Evolutionary conservation across 495 filamentous ascomycete genomes (phyloP), one percentile per base, ranked within the genome.

Genomic region (Aspergillus olivimuriae): DNA sequence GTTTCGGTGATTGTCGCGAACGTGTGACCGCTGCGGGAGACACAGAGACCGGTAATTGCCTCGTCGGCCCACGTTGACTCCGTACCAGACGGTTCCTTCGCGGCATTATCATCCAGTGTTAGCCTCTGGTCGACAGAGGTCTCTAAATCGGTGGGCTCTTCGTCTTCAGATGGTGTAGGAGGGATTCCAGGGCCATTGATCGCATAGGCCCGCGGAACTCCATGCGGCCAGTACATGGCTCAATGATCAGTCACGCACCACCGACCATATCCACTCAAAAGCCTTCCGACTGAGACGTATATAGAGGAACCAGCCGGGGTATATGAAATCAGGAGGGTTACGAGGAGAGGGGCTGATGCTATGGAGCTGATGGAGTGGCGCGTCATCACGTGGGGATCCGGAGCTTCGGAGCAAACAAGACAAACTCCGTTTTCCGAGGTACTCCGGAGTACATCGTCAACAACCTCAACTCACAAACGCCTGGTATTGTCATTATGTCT

Each of bases 181-280:
- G 65, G 53, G 35, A 62, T 65, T 53, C 62, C 55, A 37, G 74
- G 72, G 52, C 75, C 70, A 65, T 76, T 83, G 66, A 83, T 83
- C 62, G 86, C 84, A 76, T 91, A 94, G 57, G 94, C 84, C 65
- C 82, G 76, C 47, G 90, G 89, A 48, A 89, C 86, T 63, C 88
- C 89, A 68, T 92, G 75, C 55, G 91, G 91, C 91, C 91, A 96
- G 76, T 96, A 96, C 90, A 96, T 96, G 75, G 76, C 76, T 78
- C 57, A 45, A 47, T 40, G n/a, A n/a, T n/a, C n/a, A n/a, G n/a
- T n/a, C n/a, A n/a, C n/a, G n/a, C n/a, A n/a, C n/a, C n/a, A 32
- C 51, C 51, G 53, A 55, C 39, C 54, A 61, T 55, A 39, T 31
- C 32, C 38, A 50, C 34, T 20, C 28, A 41, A 45, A 44, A 32